Conservation (phyloP, 2,329 filamentous ascomycete species). For the Colletotrichum lentis region DNA sequence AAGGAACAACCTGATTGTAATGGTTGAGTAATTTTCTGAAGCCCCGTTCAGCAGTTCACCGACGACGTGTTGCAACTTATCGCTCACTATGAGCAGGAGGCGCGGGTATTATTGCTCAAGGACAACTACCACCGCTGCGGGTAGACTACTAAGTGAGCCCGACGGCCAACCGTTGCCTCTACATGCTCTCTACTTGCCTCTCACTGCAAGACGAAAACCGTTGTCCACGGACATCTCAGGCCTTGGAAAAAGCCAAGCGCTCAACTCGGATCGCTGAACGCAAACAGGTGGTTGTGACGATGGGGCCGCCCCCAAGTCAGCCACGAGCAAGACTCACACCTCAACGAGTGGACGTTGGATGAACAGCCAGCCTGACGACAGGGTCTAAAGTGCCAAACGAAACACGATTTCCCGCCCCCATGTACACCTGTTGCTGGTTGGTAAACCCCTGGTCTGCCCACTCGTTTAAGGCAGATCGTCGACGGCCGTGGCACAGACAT, state of each 20-base stretch:
- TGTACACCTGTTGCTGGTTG: constrained; percentile 25
- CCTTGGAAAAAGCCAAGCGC: neutral
- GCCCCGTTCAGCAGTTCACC: constrained; percentile 13
- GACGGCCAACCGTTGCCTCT: neutral
- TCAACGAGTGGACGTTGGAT: neutral
- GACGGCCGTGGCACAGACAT: constrained; percentile 33
- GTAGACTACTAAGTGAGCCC: constrained; percentile 4
- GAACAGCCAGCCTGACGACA: constrained; percentile 1
- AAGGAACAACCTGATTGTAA: constrained; percentile 21
- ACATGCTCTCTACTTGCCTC: neutral
- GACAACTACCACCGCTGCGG: neutral
- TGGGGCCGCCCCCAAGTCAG: neutral
- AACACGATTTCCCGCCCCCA: constrained; percentile 21
- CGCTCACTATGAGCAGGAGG: neutral
- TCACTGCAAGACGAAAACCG: neutral
- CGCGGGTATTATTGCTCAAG: neutral
- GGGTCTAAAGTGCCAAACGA: constrained; percentile 15
- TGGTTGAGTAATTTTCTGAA: constrained; percentile 13
- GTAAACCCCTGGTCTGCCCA: constrained; percentile 25
- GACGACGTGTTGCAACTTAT: constrained; percentile 19
- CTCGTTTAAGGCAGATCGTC: constrained; percentile 25
- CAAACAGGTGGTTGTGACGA: neutral
- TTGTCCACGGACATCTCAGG: neutral
- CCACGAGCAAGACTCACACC: neutral
- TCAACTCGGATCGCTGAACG: neutral